These are phyloP conservation scores for Cystobasidium tubakii DNA, from an alignment of 768 basidiomycete genomes.

Conservation along the genomic window DNA sequence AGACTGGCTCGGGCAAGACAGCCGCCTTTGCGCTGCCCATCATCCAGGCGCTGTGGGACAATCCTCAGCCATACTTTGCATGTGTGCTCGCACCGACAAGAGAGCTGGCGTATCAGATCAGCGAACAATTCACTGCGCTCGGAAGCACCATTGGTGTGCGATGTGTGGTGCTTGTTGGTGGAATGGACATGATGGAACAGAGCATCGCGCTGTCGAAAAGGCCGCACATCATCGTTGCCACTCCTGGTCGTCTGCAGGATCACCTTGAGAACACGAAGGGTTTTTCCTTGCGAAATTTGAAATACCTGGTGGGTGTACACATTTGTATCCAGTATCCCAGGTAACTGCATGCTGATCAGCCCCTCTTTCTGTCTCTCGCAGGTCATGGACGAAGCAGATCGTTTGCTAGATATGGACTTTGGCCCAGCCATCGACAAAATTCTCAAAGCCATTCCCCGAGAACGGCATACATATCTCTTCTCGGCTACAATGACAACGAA, in stretches of 20 bases:
- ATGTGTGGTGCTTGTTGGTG: constrained; percentile 86
- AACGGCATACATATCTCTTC: constrained; percentile 90
- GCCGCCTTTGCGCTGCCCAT: constrained; percentile 95
- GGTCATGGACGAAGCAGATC: constrained; percentile 98
- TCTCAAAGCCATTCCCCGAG: constrained; percentile 85
- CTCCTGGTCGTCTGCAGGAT: constrained; percentile 84
- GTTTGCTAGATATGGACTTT: constrained; percentile 92
- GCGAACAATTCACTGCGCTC: constrained; percentile 88
- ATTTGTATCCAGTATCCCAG: neutral
- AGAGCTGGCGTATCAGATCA: constrained; percentile 94
- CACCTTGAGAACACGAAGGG: constrained; percentile 97
- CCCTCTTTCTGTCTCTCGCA: constrained; percentile 49
- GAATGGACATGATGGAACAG: constrained; percentile 84
- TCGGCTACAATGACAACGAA: constrained; percentile 99
- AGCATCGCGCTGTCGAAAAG: constrained; percentile 84
- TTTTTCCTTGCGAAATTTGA: constrained; percentile 74
- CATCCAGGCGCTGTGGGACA: constrained; percentile 87
- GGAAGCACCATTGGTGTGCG: constrained; percentile 90
- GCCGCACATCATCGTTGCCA: constrained; percentile 91
- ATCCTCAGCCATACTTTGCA: constrained; percentile 82
- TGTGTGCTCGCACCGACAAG: constrained; percentile 94
- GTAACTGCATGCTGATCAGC: no score
- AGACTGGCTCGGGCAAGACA: constrained; percentile 95
- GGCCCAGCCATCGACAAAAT: constrained; percentile 93
- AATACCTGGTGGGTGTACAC: constrained; percentile 67